Conservation (phyloP, 352 stramenopile species). For the Globisporangium nagaii region DNA sequence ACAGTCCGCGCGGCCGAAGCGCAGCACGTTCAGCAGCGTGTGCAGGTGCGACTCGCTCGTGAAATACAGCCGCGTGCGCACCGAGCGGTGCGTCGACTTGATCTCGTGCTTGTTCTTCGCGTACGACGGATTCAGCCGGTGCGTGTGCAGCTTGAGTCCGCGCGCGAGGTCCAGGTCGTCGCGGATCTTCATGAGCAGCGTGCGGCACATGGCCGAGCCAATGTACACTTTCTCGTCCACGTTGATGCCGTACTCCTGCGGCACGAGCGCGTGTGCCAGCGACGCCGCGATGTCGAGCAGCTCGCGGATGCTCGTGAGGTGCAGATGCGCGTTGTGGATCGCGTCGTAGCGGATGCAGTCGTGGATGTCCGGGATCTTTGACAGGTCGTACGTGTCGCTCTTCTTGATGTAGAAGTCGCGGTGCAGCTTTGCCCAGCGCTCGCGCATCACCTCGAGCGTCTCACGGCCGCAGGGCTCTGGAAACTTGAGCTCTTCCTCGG, state of each 20-base stretch:
- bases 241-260: constrained; percentile 88
- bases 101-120: constrained; percentile 74
- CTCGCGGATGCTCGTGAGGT: constrained; percentile 90
- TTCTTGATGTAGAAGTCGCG: constrained; percentile 95
- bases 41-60: constrained; percentile 99
- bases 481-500: constrained; percentile 60
- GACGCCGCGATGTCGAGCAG: constrained; percentile 93
- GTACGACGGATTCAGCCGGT: constrained; percentile 80
- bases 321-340: constrained; percentile 96
- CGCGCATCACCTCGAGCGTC: constrained; percentile 84
- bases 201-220: constrained; percentile 83
- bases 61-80: constrained; percentile 99
- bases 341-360: constrained; percentile 98
- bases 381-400: constrained; percentile 92
- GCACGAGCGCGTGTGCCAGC: constrained; percentile 87
- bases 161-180: constrained; percentile 81
- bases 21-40: constrained; percentile 97
- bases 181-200: constrained; percentile 85
- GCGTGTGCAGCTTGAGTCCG: constrained; percentile 63
- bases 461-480: constrained; percentile 79
- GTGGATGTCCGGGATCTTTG: constrained; percentile 98
- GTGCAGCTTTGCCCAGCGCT: constrained; percentile 92
- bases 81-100: constrained; percentile 92
- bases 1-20: constrained; percentile 72
- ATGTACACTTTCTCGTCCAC: constrained; percentile 85